Base-by-base conservation (phyloP, 2,329 filamentous ascomycete species). In the Geosmithia morbida region DNA sequence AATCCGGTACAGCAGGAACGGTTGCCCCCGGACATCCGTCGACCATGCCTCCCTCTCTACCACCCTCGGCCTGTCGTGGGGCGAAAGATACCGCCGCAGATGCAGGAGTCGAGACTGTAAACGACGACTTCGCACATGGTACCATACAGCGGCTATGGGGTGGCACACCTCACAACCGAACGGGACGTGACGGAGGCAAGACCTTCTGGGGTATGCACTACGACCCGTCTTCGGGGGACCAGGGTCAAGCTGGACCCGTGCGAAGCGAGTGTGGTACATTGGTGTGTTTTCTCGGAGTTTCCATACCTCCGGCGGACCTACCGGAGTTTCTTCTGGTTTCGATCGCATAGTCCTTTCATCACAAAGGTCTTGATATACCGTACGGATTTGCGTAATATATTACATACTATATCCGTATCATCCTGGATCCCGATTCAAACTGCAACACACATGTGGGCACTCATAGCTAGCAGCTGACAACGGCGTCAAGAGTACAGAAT, bases 41-140 rank as follows among this genome's bases (percentile, higher is more conserved):
- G 55, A 57, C 41, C 67, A 63, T 18, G 60, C 65, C 6, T 56
- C 64, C n/a, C 65, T 66, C 57, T 61, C 62, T 47, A 54, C 53
- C 45, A 66, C 66, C 51, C 51, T 54, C 29, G 54, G 54, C 4
- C 43, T 51, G 5, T 47, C 48, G 44, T 56, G 54, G 54, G 50
- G 50, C 37, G 41, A 16, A 4, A 18, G n/a, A 49, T 2, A 54
- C 51, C 1, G 19, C 54, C 33, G 50, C 54, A 44, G 13, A 43
- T 2, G 46, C 51, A 11, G 33, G 13, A 11, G 43, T 55, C 3
- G 51, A 48, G 55, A 43, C 51, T n/a, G 47, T 54, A 4, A 58
- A 60, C 46, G 48, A 59, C 39, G 58, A 54, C 50, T 53, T 63
- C 46, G 59, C 57, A 11, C 49, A 55, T 43, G 58, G 57, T 43